phyloP scores from a whole-genome alignment of 495 filamentous ascomycete species.

The Podospora anserina region DNA sequence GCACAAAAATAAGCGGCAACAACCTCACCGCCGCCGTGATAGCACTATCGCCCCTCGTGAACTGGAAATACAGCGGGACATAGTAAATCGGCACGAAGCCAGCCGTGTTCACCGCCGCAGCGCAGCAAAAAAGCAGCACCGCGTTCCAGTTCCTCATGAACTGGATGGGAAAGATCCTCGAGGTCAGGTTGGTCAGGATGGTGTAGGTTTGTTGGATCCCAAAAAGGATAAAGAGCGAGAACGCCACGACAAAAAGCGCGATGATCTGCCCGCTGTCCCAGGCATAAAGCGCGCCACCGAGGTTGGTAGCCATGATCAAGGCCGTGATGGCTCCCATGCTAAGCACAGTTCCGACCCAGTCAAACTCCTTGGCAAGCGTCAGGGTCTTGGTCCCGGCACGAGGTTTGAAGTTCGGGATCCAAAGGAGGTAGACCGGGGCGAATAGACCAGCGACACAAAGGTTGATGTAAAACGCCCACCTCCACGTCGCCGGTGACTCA shows the following conservation, averaged over 20 bases:
- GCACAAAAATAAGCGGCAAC: constrained; percentile 54
- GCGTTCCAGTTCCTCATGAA: constrained; percentile 43
- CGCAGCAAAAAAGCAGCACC: constrained; percentile 44
- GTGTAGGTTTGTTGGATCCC: constrained; percentile 49
- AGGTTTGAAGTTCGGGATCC: constrained; percentile 49
- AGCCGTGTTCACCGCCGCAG: constrained; percentile 33
- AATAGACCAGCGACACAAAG: constrained; percentile 53
- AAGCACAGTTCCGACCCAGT: constrained; percentile 44
- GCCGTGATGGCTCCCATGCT: constrained; percentile 38
- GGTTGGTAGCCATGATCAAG: constrained; percentile 50
- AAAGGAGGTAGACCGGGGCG: constrained; percentile 56
- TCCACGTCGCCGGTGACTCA: constrained; percentile 49
- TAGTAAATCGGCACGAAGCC: constrained; percentile 45
- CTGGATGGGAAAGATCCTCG: constrained; percentile 54
- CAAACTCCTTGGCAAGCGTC: constrained; percentile 39
- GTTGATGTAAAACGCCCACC: constrained; percentile 72
- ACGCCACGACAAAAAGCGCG: constrained; percentile 48
- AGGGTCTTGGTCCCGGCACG: constrained; percentile 27
- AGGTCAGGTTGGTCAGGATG: constrained; percentile 42
- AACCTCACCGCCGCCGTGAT: constrained; percentile 53
- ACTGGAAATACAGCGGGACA: constrained; percentile 60
- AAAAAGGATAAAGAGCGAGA: constrained; percentile 50
- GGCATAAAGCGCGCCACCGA: constrained; percentile 52
- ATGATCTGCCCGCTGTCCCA: constrained; percentile 55
- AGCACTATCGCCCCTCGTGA: constrained; percentile 47